Evolutionary conservation across 2,329 filamentous ascomycete genomes (phyloP), one percentile per base, ranked within the genome.

Genomic region (Aurifilum marmelostoma): DNA sequence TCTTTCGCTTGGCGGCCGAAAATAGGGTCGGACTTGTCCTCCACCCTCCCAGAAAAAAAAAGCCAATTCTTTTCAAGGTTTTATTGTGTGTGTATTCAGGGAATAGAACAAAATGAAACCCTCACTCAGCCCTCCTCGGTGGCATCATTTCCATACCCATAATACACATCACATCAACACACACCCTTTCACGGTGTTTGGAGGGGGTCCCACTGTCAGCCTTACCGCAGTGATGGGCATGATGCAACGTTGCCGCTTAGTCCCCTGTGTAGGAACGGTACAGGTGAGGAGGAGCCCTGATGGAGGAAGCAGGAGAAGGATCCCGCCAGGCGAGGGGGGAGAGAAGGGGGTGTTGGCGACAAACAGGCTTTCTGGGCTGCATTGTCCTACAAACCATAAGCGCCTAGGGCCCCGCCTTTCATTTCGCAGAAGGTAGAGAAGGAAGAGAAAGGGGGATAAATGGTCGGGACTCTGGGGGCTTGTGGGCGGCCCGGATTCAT

Each of bases 191-290:
- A 8, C 43, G 7, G 21, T n/a, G 9, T n/a, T n/a, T 3, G 41
- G 2, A 18, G 34, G 34, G 34, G 34, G 34, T 34, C 7, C 43
- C 24, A 14, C 52, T 16, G 52, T 56, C 52, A 56, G 52, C 52
- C 52, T 32, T 56, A 56, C 27, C 12, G 27, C 12, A 29, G 18
- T 29, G 52, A n/a, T n/a, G n/a, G n/a, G n/a, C 52, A 56, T 56
- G 24, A 56, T 56, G 52, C 52, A 56, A 56, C 52, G 52, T 56
- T 56, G 52, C 52, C 50, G 16, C 58, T 66, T 62, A 61, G 56
- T 47, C 41, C n/a, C 63, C 12, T 63, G 61, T 9, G 21, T 21
- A 21, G 21, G 43, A 47, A 47, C 6, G 21, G 43, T 39, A 7
- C 7, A 2, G 43, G 2, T 18, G 8, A 8, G 43, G 43, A 21